phyloP scores from a whole-genome alignment of 2,329 filamentous ascomycete species.

The Bipolaris oryzae region DNA sequence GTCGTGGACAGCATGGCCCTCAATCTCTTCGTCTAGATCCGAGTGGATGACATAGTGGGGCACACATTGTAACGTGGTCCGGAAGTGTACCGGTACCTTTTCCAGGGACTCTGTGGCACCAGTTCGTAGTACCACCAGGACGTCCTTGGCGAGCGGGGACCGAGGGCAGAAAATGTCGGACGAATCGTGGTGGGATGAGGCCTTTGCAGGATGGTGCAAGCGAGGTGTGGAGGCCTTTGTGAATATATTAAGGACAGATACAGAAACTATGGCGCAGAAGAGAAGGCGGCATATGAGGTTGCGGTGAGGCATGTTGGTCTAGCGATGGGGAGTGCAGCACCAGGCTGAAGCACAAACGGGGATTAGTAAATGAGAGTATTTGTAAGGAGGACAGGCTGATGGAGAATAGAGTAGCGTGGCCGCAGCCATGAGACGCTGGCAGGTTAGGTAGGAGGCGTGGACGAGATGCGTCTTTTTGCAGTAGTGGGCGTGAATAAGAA shows the following conservation, averaged over 20 bases:
- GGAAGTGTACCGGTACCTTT: constrained; percentile 63
- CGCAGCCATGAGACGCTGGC: constrained; percentile 22
- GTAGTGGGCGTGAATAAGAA: constrained; percentile 11
- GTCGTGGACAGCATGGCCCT: constrained; percentile 57
- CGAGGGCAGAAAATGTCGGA: constrained; percentile 39
- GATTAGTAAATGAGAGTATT: constrained; percentile 11
- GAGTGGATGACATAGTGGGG: constrained; percentile 63
- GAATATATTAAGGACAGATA: constrained; percentile 45
- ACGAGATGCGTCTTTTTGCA: constrained; percentile 8
- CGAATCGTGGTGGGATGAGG: constrained; percentile 21
- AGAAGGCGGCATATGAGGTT: constrained; percentile 43
- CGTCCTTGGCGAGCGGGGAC: constrained; percentile 53
- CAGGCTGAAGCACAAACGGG: constrained; percentile 21
- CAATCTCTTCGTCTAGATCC: constrained; percentile 62
- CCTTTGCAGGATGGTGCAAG: constrained; percentile 35
- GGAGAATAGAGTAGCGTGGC: constrained; percentile 16
- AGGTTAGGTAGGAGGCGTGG: constrained; percentile 5
- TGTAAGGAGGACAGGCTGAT: constrained; percentile 9
- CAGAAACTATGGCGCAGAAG: constrained; percentile 42
- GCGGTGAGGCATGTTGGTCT: constrained; percentile 37
- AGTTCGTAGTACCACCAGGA: constrained; percentile 65
- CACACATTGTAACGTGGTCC: constrained; percentile 63
- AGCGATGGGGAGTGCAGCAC: constrained; percentile 20
- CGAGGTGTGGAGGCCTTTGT: constrained; percentile 37
- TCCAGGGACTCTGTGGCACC: constrained; percentile 64